Evolutionary conservation across 2,329 filamentous ascomycete species (phyloP).

Genomic region (Calonectria pauciramosa): DNA sequence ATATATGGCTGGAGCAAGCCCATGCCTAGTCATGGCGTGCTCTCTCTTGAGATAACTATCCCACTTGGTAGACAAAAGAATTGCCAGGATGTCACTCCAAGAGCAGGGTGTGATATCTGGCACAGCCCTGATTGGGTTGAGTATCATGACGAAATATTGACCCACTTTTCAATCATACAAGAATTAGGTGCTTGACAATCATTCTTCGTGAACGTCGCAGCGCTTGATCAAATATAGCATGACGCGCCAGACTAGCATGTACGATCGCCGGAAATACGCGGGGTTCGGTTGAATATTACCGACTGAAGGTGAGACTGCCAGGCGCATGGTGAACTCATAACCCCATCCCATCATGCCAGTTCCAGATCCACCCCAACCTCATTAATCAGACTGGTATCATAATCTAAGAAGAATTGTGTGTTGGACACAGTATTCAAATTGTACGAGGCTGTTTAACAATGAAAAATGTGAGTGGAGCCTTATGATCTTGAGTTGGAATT

Average conservation of each 20-base stretch:
- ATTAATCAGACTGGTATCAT: not conserved
- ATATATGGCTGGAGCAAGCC: not conserved
- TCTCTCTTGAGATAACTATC: not conserved
- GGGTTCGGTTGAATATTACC: not conserved
- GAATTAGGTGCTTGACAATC: not conserved
- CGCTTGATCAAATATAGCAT: not conserved
- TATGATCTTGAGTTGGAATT: not conserved
- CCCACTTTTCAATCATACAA: constrained; percentile 11
- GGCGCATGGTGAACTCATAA: not conserved
- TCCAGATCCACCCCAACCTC: not conserved
- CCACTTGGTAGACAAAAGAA: not conserved
- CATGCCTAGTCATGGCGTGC: not conserved
- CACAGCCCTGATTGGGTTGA: not conserved
- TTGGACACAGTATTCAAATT: not conserved
- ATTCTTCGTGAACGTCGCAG: not conserved
- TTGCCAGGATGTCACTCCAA: not conserved
- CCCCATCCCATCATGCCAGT: not conserved
- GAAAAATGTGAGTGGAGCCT: not conserved
- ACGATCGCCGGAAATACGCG: too few relatives aligned
- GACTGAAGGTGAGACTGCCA: not conserved
- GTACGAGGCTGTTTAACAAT: not conserved
- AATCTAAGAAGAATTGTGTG: not conserved
- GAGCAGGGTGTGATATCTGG: not conserved
- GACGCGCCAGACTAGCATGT: not conserved
- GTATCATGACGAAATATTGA: constrained; percentile 1